These are phyloP conservation scores for Heliocybe sulcata DNA, from an alignment of 1,284 basidiomycete genomes.

Conservation along the genomic window DNA sequence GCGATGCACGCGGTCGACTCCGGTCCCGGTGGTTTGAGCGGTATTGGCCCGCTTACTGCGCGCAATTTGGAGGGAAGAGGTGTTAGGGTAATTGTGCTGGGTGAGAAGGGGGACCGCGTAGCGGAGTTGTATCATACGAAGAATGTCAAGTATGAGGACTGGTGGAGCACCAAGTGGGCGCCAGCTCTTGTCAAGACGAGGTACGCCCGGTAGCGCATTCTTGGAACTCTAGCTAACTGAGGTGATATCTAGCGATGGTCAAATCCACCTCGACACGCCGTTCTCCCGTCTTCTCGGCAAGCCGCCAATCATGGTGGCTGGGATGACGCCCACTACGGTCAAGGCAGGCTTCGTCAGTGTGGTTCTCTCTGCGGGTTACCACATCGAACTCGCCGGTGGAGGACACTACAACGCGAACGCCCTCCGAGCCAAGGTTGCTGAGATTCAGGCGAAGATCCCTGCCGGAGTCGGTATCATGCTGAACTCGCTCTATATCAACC, in stretches of 20 bases:
- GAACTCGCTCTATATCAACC: conserved; percentile 98
- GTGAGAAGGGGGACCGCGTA: conserved; percentile 80
- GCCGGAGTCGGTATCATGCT: conserved; percentile 91
- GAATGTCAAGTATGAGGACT: conserved; percentile 71
- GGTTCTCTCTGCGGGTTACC: conserved; percentile 89
- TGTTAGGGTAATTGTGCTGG: conserved; percentile 80
- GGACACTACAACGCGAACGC: conserved; percentile 92
- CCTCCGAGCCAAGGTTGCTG: conserved; percentile 83
- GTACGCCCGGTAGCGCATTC: conserved; percentile 31
- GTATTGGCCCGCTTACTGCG: conserved; percentile 88
- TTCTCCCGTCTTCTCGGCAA: conserved; percentile 95
- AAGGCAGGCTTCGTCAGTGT: conserved; percentile 90
- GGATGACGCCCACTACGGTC: conserved; percentile 96
- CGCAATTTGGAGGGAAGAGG: conserved; percentile 92
- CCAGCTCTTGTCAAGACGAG: conserved; percentile 86
- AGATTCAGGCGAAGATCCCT: conserved; percentile 81
- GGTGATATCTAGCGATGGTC: conserved; percentile 62
- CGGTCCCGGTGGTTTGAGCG: conserved; percentile 90
- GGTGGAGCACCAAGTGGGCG: conserved; percentile 87
- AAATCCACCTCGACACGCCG: conserved; percentile 88
- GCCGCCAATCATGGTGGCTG: conserved; percentile 97
- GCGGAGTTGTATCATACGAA: conserved; percentile 77
- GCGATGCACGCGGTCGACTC: conserved; percentile 97
- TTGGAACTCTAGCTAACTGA: conserved; percentile 5
- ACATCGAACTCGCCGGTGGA: conserved; percentile 95